Conservation (phyloP, 2,329 filamentous ascomycete species). For the Penicillium sp. region DNA sequence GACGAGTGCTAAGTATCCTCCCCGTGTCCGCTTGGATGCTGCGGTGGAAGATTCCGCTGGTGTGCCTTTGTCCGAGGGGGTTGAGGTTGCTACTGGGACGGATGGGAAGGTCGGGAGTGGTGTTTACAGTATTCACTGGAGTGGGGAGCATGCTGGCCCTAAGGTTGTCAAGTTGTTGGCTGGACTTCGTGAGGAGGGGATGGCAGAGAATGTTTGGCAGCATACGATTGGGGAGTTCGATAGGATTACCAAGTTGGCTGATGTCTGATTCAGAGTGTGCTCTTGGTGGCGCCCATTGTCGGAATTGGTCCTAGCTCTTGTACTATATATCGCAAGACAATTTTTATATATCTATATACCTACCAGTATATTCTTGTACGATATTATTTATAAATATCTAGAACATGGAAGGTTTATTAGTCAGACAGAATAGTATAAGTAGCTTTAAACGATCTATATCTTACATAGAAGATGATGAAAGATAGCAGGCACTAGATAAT, state of each 20-base stretch:
- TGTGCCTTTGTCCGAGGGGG: conserved; percentile 13
- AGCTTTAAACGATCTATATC: too few relatives aligned
- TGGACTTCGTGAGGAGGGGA: conserved; percentile 22
- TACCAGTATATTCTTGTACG: too few relatives aligned
- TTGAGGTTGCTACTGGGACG: conserved; percentile 14
- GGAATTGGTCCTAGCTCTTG: too few relatives aligned
- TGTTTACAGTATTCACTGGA: conserved; percentile 23
- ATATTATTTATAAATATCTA: too few relatives aligned
- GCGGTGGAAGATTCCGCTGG: conserved; percentile 3
- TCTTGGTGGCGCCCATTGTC: too few relatives aligned
- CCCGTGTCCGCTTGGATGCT: background rate
- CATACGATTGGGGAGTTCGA: conserved; percentile 24
- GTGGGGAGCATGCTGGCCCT: conserved; percentile 11
- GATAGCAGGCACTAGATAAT: too few relatives aligned
- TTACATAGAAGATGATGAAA: too few relatives aligned
- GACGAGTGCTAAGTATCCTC: conserved; percentile 30
- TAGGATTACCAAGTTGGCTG: conserved; percentile 1
- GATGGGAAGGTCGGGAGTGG: conserved; percentile 26
- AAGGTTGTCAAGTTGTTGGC: conserved; percentile 19
- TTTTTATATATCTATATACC: too few relatives aligned
- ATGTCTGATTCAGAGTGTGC: background rate
- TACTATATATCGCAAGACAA: too few relatives aligned
- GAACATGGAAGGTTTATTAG: too few relatives aligned
- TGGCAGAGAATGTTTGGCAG: conserved; percentile 26
- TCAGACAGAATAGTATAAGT: too few relatives aligned